Base-by-base conservation (phyloP, 495 filamentous ascomycete genomes). In the Cladorrhinum samala region DNA sequence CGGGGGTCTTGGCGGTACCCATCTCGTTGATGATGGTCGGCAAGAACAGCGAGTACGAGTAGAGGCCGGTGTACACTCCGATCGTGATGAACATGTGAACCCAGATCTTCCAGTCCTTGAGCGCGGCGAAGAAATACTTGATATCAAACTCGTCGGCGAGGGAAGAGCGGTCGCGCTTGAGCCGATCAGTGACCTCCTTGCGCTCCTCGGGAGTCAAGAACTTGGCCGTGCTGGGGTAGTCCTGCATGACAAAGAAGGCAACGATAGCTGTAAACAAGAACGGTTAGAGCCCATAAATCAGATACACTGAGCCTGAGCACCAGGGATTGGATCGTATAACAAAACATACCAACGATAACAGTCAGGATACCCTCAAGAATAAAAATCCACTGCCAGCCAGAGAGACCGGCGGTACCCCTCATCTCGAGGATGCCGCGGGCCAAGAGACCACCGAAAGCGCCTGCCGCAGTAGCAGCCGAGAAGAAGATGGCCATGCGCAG, bases 71-170 rank as follows among this genome's bases (percentile, higher is more conserved):
- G 61, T 70, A 73, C 52, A 77, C 68, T 27, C 71, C 68, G 57
- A 80, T 71, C 62, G 75, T 69, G 68, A 76, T 68, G 44, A 75
- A 54, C 67, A 73, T 75, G 62, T 73, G 71, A 1, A 75, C 70
- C 53, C 77, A 91, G 24, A 86, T 91, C 68, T 93, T 93, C 82
- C 85, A 91, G 63, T 93, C 89, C 57, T 77, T 83, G 27, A 91
- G 53, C 37, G 82, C 80, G 1, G 73, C 74, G 81, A 82, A 89
- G 63, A 93, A 79, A 59, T 88, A 89, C 19, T 69, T 59, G 73
- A 81, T 83, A 61, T 84, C 79, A 69, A 89, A 89, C 53, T 87
- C 74, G 63, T 92, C 89, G 83, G 84, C 86, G 37, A 80, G 83
- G 11, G 79, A 79, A 61, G 91, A 88, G 55, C 86, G 72, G 60